A percentile compares a stretch with the other conserved stretches of the same genome.
These are phyloP conservation scores for Collybiopsis confluens DNA, from an alignment of 768 basidiomycete species.

Conservation along the genomic window DNA sequence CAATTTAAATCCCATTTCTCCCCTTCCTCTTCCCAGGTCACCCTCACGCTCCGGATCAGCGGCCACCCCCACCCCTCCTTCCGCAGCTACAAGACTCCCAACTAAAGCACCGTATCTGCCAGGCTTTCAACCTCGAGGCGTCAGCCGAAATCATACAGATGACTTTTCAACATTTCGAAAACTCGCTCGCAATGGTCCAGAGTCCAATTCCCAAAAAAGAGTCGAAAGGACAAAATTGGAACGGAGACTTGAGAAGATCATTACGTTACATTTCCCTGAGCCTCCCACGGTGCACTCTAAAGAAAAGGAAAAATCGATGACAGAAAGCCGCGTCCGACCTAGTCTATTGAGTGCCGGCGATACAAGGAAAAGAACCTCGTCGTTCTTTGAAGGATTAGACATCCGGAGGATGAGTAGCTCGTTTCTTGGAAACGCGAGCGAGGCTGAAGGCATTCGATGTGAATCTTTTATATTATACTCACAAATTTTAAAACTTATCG, in stretches of 20 bases:
- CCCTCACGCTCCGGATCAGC: not conserved
- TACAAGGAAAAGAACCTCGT: conserved; percentile 49
- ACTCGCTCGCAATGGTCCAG: conserved; percentile 32
- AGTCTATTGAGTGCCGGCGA: conserved; percentile 3
- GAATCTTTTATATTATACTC: conserved; percentile 12
- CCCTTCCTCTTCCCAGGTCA: not conserved
- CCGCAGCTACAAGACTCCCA: conserved; percentile 6
- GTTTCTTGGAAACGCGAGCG: conserved; percentile 48
- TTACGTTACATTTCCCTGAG: conserved; percentile 61
- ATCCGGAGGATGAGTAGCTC: conserved; percentile 41
- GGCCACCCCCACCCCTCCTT: conserved; percentile 10
- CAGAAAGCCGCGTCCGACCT: not conserved
- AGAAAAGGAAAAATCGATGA: not conserved
- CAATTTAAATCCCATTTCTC: not conserved
- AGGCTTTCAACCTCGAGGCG: conserved; percentile 91
- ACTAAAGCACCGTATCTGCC: conserved; percentile 70
- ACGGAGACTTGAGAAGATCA: conserved; percentile 84
- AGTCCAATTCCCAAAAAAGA: conserved; percentile 35
- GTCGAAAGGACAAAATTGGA: conserved; percentile 83
- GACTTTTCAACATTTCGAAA: conserved; percentile 60
- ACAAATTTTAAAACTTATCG: not conserved
- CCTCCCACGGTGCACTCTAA: conserved; percentile 7
- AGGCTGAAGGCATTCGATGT: conserved; percentile 75
- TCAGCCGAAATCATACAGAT: conserved; percentile 75
- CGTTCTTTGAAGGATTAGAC: conserved; percentile 67